phyloP scores from a whole-genome alignment of 75 land plant species.

The Selaginella tamariscina region DNA sequence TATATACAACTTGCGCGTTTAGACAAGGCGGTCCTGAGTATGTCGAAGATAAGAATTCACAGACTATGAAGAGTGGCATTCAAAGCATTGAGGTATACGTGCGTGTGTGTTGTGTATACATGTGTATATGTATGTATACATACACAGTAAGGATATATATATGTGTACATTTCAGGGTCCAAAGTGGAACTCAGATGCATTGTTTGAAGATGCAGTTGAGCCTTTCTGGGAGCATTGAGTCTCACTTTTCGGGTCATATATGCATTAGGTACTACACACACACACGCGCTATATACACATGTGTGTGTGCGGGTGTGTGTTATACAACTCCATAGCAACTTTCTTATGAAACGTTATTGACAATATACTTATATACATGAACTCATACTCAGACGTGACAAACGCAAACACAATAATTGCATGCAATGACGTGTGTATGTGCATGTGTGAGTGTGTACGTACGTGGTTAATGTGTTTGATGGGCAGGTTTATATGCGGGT shows the following conservation, averaged over 20 bases:
- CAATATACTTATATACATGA: too few relatives aligned
- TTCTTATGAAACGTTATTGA: neutral
- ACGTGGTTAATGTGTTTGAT: neutral
- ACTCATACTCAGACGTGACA: too few relatives aligned
- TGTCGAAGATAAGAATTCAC: neutral
- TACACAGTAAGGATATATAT: neutral
- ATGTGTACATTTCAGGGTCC: neutral
- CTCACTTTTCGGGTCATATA: conserved; percentile 22
- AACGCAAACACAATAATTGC: too few relatives aligned
- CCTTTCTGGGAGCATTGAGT: conserved; percentile 23
- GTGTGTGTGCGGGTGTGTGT: neutral
- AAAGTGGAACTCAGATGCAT: neutral
- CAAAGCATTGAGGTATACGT: conserved; percentile 12
- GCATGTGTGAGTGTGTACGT: neutral
- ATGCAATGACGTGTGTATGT: too few relatives aligned
- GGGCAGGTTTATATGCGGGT: conserved; percentile 72
- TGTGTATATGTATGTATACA: neutral
- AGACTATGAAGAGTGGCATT: neutral
- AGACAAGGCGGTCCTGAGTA: neutral
- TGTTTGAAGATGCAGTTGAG: conserved; percentile 1
- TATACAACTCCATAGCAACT: neutral
- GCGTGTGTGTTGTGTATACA: neutral
- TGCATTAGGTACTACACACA: conserved; percentile 17
- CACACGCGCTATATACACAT: neutral
- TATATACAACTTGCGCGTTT: neutral